Evolutionary conservation across 805 yeast species (phyloP).

Genomic region (Zygosaccharomyces lentus): DNA sequence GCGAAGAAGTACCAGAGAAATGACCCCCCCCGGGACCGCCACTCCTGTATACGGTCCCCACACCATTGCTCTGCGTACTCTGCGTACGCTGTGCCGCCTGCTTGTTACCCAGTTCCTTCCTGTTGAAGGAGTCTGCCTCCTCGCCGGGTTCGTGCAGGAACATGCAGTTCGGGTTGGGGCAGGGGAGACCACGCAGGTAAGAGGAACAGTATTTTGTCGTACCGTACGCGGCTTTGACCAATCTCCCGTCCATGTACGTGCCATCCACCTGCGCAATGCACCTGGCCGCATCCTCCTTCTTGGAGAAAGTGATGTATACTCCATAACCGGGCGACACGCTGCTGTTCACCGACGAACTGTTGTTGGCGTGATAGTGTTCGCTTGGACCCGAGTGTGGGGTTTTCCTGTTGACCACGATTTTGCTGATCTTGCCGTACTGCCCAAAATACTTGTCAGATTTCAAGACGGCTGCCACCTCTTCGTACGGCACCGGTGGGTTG

Average conservation of each 20-base stretch:
- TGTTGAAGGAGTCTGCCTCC: slow-evolving; percentile 94
- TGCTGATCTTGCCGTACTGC: slow-evolving; percentile 94
- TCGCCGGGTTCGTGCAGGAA: slow-evolving; percentile 99
- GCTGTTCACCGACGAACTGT: slow-evolving; percentile 6
- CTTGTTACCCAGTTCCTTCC: slow-evolving; percentile 42
- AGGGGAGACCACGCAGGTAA: slow-evolving; percentile 87
- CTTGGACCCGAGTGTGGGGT: slow-evolving; percentile 37
- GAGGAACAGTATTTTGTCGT: slow-evolving; percentile 98
- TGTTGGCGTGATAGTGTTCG: slow-evolving; percentile 26
- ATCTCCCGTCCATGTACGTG: slow-evolving; percentile 84
- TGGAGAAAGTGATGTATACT: slow-evolving; percentile 89
- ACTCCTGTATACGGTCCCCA: slow-evolving; percentile 12
- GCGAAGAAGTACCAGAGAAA: slow-evolving; percentile 27
- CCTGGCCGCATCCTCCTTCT: slow-evolving; percentile 90
- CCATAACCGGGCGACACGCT: slow-evolving; percentile 70
- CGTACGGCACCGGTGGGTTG: slow-evolving; percentile 71
- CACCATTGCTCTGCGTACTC: background rate
- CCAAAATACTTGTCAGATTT: slow-evolving; percentile 94
- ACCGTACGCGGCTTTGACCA: slow-evolving; percentile 93
- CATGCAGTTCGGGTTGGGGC: slow-evolving; percentile 99
- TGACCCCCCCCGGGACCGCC: slow-evolving; percentile 4
- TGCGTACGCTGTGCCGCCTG: slow-evolving; percentile 20
- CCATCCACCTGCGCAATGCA: slow-evolving; percentile 93
- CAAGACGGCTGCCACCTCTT: slow-evolving; percentile 74
- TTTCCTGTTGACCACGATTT: slow-evolving; percentile 86